phyloP scores from a whole-genome alignment of 495 filamentous ascomycete species.

The Aspergillus saccharolyticus region DNA sequence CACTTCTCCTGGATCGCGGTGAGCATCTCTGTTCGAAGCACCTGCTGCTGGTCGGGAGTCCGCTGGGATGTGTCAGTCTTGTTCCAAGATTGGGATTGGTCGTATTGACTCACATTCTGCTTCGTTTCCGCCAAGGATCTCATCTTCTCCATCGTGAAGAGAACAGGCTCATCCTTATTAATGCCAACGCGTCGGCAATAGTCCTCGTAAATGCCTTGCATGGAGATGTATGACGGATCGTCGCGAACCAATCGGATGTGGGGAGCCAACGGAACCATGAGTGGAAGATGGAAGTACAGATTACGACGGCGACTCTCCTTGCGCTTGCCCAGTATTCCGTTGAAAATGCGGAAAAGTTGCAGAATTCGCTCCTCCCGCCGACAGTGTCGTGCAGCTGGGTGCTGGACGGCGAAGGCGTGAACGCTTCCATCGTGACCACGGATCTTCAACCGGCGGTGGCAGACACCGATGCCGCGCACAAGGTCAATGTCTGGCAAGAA shows the following conservation, averaged over 20 bases:
- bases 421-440: conserved; percentile 96
- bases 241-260: conserved; percentile 92
- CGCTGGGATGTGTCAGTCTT: conserved; percentile 43
- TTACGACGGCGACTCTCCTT: conserved; percentile 94
- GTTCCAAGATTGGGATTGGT: neutral
- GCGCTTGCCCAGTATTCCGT: conserved; percentile 78
- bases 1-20: conserved; percentile 86
- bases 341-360: conserved; percentile 97
- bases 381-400: conserved; percentile 85
- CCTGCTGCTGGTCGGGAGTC: conserved; percentile 60
- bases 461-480: conserved; percentile 79
- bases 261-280: conserved; percentile 91
- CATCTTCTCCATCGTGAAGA: conserved; percentile 92
- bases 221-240: conserved; percentile 86
- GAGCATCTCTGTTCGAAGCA: conserved; percentile 75
- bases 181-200: conserved; percentile 81
- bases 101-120: conserved; percentile 43
- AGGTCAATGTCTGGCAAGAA: conserved; percentile 93
- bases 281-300: conserved; percentile 88
- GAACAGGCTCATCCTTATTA: conserved; percentile 89
- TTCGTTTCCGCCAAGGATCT: conserved; percentile 67
- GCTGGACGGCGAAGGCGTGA: conserved; percentile 92
- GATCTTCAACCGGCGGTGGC: conserved; percentile 88
- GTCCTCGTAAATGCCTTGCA: conserved; percentile 93
- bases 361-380: conserved; percentile 90